Base-by-base conservation (phyloP, 257 asterid species). In the Primulina eburnea region DNA sequence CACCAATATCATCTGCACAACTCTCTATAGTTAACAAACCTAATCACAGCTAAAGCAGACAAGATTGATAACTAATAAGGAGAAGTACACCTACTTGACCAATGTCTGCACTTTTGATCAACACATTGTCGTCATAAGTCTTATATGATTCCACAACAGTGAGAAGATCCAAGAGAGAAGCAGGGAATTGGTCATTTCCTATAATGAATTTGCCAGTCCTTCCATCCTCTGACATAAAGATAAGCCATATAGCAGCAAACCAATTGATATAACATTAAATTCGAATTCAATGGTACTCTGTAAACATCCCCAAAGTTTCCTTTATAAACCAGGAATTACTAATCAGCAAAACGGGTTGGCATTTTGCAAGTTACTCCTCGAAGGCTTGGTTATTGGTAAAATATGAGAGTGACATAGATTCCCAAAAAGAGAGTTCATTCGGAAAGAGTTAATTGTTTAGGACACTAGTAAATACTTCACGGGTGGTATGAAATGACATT, bases 151-250 rank as follows among this genome's bases (percentile, higher is more conserved):
- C 99, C 40, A 89, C 92, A 70, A 82, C 89, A 4, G 88, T 76
- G 68, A 97, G 97, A 75, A 91, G 96, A 85, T 94, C 97, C 95
- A 91, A 77, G 76, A 94, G 97, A 62, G 87, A 89, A 43, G 97
- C 89, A 62, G 96, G 87, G 80, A 91, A 94, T 64, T 77, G 90
- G 53, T 91, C 97, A 68, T 84, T 77, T 30, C 97, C 99, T 3
- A 94, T 84, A 37, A 73, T 78, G 79, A 94, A 94, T 33, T 86
- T 64, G 43, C 99, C 97, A 60, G 86, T 85, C 84, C 96, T 91
- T 75, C 99, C 99, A 78, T 91, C 96, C 78, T 94, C 97, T 91
- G 80, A 38, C 74, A 72, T 29, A 67, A 70, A 66, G 21, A 69
- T 69, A 26, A 16, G 8, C n/a, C 32, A 56, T 64, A 64, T 28